phyloP scores from a whole-genome alignment of 108 stramenopile genomes.

The Licmophora abbreviata region DNA sequence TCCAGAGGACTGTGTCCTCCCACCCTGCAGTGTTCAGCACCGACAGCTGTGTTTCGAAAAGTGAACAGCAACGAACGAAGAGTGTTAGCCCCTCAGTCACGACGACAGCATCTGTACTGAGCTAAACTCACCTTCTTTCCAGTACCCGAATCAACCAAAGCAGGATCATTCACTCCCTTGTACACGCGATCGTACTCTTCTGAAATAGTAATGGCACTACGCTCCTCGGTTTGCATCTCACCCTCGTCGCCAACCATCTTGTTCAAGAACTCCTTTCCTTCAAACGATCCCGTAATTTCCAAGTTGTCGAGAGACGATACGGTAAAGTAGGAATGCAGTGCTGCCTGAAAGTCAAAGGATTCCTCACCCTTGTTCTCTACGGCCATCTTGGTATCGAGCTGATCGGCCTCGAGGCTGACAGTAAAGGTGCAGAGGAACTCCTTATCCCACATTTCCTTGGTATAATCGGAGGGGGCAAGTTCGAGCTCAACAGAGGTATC shows the following conservation, averaged over 20 bases:
- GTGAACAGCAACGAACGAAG: slow-evolving; percentile 2
- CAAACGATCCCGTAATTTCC: slow-evolving; percentile 82
- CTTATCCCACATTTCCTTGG: slow-evolving; percentile 96
- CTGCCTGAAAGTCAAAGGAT: slow-evolving; percentile 89
- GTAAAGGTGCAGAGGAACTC: slow-evolving; percentile 80
- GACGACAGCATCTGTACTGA: slow-evolving; percentile 3
- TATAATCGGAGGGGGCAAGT: slow-evolving; percentile 82
- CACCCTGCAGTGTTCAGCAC: slow-evolving; percentile 85
- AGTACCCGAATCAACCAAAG: slow-evolving; percentile 83
- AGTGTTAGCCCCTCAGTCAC: neutral
- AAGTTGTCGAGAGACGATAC: slow-evolving; percentile 85
- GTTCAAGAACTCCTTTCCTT: slow-evolving; percentile 86
- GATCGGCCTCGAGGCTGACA: slow-evolving; percentile 65
- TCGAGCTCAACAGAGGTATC: slow-evolving; percentile 70
- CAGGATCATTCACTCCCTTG: slow-evolving; percentile 89
- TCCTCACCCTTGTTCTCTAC: slow-evolving; percentile 83
- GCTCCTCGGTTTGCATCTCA: slow-evolving; percentile 82
- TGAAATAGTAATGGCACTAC: slow-evolving; percentile 74
- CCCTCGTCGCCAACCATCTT: slow-evolving; percentile 81
- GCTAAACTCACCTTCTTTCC: slow-evolving; percentile 56
- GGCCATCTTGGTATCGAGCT: slow-evolving; percentile 79
- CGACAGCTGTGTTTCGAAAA: slow-evolving; percentile 30
- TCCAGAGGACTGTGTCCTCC: slow-evolving; percentile 93
- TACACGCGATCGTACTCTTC: slow-evolving; percentile 92
- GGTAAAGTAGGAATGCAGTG: slow-evolving; percentile 93